Conservation (phyloP, 2,329 filamentous ascomycete genomes). For the Fusarium drepaniforme region DNA sequence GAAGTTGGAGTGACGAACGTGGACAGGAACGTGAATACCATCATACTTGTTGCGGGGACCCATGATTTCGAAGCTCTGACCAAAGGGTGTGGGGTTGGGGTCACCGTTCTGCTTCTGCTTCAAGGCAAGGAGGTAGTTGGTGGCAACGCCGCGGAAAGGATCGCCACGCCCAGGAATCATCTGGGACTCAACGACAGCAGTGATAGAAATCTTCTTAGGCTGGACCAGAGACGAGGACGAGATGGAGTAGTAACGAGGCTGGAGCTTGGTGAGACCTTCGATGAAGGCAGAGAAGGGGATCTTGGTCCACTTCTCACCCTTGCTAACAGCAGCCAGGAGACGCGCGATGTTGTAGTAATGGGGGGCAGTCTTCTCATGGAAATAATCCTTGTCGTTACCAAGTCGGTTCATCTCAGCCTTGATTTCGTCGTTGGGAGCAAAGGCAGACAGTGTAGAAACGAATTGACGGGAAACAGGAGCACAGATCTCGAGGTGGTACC, state of each 20-base stretch:
- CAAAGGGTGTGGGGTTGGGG: conserved; percentile 82
- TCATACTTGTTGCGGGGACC: conserved; percentile 98
- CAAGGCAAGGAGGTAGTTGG: conserved; percentile 94
- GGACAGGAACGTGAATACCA: conserved; percentile 93
- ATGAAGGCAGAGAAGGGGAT: conserved; percentile 96
- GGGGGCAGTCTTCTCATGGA: conserved; percentile 85
- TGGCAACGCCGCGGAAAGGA: conserved; percentile 91
- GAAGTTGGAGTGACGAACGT: conserved; percentile 98
- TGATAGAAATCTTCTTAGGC: conserved; percentile 94
- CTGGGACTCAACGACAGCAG: conserved; percentile 91
- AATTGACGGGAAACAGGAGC: conserved; percentile 97
- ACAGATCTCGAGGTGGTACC: conserved; percentile 97
- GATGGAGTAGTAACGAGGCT: conserved; percentile 99
- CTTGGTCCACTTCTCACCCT: conserved; percentile 81
- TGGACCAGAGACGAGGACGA: conserved; percentile 96
- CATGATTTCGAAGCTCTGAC: conserved; percentile 85
- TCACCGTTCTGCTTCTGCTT: conserved; percentile 98
- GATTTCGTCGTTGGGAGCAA: conserved; percentile 85
- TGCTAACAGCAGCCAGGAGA: conserved; percentile 79
- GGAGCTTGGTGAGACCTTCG: conserved; percentile 93
- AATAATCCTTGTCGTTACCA: conserved; percentile 94
- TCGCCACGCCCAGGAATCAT: conserved; percentile 83
- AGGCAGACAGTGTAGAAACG: conserved; percentile 85
- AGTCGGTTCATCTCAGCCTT: conserved; percentile 92
- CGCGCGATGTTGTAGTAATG: conserved; percentile 92